Evolutionary conservation across 768 basidiomycete species (phyloP), one percentile per base, ranked within the genome.

Genomic region (Botryobasidium botryosum): DNA sequence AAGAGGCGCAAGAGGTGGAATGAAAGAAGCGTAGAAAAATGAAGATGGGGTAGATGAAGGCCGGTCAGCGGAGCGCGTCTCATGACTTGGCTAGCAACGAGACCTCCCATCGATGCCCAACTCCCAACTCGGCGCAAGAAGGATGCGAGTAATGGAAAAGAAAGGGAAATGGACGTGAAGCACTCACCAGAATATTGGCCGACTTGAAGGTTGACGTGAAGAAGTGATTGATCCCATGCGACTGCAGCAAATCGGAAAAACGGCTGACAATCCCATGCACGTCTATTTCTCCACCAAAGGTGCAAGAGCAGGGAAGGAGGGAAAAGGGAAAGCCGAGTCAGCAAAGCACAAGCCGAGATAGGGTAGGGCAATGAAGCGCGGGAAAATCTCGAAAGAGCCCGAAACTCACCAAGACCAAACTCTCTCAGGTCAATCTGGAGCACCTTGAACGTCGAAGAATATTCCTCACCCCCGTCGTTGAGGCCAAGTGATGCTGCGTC

Each of bases 151-250:
- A n/a, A n/a, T n/a, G n/a, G n/a, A n/a, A n/a, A n/a, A n/a, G n/a
- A n/a, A n/a, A n/a, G n/a, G n/a, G n/a, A n/a, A n/a, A n/a, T n/a
- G n/a, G n/a, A n/a, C n/a, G n/a, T n/a, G n/a, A n/a, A n/a, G n/a
- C n/a, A n/a, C n/a, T n/a, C 4, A 84, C 80, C 53, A 84, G 63
- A 26, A 86, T 59, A 59, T 86, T 85, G 45, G 82, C 82, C 5
- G 78, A 79, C 61, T 80, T 80, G 57, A 74, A 78, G n/a, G 82
- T 83, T 35, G 79, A 81, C 46, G 75, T 79, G 56, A 84, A 85
- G 72, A 85, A 78, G 56, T 83, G 79, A 61, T 83, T 80, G 56
- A 86, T 77, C 8, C 72, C 71, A 52, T 77, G 77, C 51, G 72
- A 67, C 46, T 79, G 77, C 10, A 85, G 69, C 18, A 81, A 70